phyloP scores from a whole-genome alignment of 2,329 filamentous ascomycete genomes.

The Penicillium sclerotiorum region DNA sequence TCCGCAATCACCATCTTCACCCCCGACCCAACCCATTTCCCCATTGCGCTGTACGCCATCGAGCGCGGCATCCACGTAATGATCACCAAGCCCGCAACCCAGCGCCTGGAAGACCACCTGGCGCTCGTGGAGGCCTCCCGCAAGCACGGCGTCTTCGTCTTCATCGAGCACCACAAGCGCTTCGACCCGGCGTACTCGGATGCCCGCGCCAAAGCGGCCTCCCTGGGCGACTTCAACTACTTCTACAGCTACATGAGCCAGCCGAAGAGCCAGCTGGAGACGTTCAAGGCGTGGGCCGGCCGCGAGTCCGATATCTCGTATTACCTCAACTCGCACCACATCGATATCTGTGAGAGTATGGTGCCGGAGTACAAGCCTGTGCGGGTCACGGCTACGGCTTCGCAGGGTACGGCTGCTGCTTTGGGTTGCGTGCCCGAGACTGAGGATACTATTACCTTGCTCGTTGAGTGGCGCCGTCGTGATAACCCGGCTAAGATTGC shows the following conservation, averaged over 20 bases:
- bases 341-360: constrained; percentile 93
- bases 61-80: constrained; percentile 86
- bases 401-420: constrained; percentile 74
- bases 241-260: constrained; percentile 98
- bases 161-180: constrained; percentile 95
- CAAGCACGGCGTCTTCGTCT: constrained; percentile 81
- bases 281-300: constrained; percentile 92
- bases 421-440: constrained; percentile 79
- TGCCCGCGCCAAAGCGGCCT: constrained; percentile 73
- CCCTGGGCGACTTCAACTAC: constrained; percentile 93
- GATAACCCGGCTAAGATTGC: constrained; percentile 69
- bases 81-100: constrained; percentile 91
- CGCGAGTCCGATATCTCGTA: constrained; percentile 92
- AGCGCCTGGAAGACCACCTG: constrained; percentile 78
- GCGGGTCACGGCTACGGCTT: constrained; percentile 77
- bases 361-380: constrained; percentile 78
- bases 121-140: constrained; percentile 71
- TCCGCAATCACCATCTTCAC: constrained; percentile 97
- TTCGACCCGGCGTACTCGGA: constrained; percentile 93
- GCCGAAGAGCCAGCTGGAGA: constrained; percentile 87
- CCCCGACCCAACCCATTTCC: constrained; percentile 88
- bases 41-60: constrained; percentile 90
- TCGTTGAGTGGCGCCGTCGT: constrained; percentile 84
- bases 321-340: constrained; percentile 93
- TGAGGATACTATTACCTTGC: constrained; percentile 89